Percentiles rank a stretch among this genome's conserved stretches.
Evolutionary conservation across 2,329 filamentous ascomycete species (phyloP).

Genomic region (Alternaria solani): DNA sequence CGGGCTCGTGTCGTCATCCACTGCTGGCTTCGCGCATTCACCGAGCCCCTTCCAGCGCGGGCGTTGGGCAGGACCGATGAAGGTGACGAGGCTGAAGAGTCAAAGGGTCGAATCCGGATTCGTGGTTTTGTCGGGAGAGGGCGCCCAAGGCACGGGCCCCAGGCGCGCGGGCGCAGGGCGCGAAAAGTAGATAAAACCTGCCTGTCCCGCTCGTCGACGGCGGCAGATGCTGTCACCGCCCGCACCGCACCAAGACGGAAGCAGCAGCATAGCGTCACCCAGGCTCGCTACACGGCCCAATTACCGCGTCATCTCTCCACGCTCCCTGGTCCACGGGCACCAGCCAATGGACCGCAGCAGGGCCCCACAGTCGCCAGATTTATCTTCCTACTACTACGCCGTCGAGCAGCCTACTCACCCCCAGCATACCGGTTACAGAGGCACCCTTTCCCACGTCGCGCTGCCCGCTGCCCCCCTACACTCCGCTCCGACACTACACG

Average conservation of each 20-base stretch:
- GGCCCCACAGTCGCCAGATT: constrained; percentile 55
- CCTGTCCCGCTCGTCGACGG: constrained; percentile 25
- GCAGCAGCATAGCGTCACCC: constrained; percentile 14
- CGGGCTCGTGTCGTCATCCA: constrained; percentile 49
- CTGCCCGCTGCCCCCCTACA: constrained; percentile 19
- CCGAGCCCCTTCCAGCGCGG: neutral
- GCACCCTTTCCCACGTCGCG: constrained; percentile 43
- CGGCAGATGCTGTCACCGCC: constrained; percentile 13
- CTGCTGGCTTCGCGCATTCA: constrained; percentile 28
- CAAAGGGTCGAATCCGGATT: constrained; percentile 3
- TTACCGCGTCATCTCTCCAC: neutral
- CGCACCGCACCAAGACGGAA: constrained; percentile 3
- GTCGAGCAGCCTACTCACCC: constrained; percentile 51
- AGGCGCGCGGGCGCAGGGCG: neutral
- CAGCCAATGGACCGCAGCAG: constrained; percentile 45
- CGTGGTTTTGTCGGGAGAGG: constrained; percentile 10
- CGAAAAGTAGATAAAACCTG: constrained; percentile 20
- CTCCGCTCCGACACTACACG: constrained; percentile 15
- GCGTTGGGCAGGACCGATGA: constrained; percentile 12
- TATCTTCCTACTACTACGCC: constrained; percentile 57
- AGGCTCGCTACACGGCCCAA: neutral
- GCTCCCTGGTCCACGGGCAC: neutral
- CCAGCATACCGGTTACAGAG: constrained; percentile 50
- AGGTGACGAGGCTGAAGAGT: constrained; percentile 22
- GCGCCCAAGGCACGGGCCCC: neutral